Conservation (phyloP, 441 rosid genomes). For the Eutrema salsugineum region DNA sequence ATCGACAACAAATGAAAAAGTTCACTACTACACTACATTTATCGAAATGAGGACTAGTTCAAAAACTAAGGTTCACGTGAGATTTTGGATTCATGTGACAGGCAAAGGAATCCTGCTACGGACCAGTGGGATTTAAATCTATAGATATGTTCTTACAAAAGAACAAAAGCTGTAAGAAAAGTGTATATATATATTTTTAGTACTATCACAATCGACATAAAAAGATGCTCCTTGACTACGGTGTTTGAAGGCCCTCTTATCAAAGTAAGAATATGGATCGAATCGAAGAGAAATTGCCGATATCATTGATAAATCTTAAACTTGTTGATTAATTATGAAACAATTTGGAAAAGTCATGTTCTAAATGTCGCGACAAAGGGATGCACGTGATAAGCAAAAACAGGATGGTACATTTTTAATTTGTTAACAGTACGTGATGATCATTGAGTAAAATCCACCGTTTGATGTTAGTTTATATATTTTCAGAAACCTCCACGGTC, state of each 20-base stretch:
- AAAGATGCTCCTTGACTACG: constrained; percentile 21
- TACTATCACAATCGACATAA: constrained; percentile 1
- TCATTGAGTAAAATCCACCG: background rate
- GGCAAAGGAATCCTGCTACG: constrained; percentile 26
- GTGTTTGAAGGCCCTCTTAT: constrained; percentile 10
- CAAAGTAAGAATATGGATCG: background rate
- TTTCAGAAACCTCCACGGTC: background rate
- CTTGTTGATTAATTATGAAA: background rate
- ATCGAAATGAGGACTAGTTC: constrained; percentile 10
- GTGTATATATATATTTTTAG: background rate
- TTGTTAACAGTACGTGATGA: constrained; percentile 1
- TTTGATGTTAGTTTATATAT: background rate
- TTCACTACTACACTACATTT: background rate
- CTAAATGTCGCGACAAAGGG: background rate
- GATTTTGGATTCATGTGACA: constrained; percentile 30
- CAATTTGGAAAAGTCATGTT: background rate
- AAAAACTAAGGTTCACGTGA: constrained; percentile 26
- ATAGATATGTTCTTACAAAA: constrained; percentile 7
- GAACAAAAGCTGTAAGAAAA: background rate
- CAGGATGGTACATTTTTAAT: background rate
- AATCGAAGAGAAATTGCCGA: background rate
- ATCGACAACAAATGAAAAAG: background rate
- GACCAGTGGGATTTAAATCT: constrained; percentile 28
- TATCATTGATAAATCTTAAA: background rate
- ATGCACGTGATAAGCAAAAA: background rate